Conservation (phyloP, 352 stramenopile genomes). For the Pythium dissimile region DNA sequence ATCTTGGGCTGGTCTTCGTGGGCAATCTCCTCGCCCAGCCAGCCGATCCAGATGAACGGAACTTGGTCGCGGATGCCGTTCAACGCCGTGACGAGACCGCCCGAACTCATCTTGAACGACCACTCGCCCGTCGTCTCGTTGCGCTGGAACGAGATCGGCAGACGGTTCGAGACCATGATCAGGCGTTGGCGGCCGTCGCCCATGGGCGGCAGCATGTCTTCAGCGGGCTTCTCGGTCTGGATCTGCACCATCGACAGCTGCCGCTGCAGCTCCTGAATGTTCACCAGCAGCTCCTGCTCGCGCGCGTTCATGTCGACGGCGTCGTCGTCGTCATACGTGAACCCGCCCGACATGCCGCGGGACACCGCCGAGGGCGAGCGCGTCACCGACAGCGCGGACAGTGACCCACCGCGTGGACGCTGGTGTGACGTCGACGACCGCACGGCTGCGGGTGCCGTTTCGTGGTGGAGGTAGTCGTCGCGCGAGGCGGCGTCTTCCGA, state of each 20-base stretch:
- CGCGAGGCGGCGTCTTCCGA: neutral
- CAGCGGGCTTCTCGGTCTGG: slow-evolving; percentile 69
- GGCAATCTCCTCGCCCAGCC: slow-evolving; percentile 85
- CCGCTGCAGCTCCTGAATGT: slow-evolving; percentile 89
- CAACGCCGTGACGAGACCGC: slow-evolving; percentile 84
- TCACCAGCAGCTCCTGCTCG: slow-evolving; percentile 87
- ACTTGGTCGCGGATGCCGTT: slow-evolving; percentile 87
- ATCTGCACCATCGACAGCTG: slow-evolving; percentile 88
- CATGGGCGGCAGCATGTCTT: slow-evolving; percentile 65
- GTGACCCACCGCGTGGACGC: neutral
- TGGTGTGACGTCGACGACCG: too few species aligned
- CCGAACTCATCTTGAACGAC: slow-evolving; percentile 87
- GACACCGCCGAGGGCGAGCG: slow-evolving; percentile 7
- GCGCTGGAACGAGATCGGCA: slow-evolving; percentile 88
- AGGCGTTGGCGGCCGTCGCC: slow-evolving; percentile 63
- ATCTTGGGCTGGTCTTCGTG: slow-evolving; percentile 82
- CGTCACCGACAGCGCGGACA: neutral
- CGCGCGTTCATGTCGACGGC: slow-evolving; percentile 69
- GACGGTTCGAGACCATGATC: slow-evolving; percentile 89
- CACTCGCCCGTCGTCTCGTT: slow-evolving; percentile 84
- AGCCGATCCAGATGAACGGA: slow-evolving; percentile 91
- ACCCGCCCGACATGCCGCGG: slow-evolving; percentile 20
- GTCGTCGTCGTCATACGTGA: slow-evolving; percentile 60
- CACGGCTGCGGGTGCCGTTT: neutral
- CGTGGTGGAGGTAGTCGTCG: neutral